Percentiles rank a stretch among this genome's conserved stretches.
Conservation (phyloP, 495 filamentous ascomycete genomes). For the Penicillium cosmopolitanum region DNA sequence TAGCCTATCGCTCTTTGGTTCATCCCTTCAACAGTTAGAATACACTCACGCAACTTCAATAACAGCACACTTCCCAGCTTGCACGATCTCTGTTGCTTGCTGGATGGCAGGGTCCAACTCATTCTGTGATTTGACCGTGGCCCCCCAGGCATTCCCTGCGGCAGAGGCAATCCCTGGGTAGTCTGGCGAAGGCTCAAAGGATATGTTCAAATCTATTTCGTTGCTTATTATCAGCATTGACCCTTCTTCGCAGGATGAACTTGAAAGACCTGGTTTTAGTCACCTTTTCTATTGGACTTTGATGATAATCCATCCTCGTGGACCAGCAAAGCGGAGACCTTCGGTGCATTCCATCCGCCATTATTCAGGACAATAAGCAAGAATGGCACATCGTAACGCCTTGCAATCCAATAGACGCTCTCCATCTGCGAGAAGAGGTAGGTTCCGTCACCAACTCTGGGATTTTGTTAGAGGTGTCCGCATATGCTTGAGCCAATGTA, state of each 20-base stretch:
- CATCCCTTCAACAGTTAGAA: background rate
- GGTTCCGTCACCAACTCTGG: slow-evolving; percentile 77
- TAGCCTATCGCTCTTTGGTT: background rate
- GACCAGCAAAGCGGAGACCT: slow-evolving; percentile 69
- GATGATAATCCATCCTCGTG: slow-evolving; percentile 63
- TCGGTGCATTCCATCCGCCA: slow-evolving; percentile 78
- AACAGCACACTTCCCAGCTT: slow-evolving; percentile 23
- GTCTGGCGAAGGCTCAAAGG: slow-evolving; percentile 77
- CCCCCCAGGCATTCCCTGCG: slow-evolving; percentile 44
- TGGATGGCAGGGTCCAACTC: slow-evolving; percentile 19
- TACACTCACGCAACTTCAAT: slow-evolving; percentile 29
- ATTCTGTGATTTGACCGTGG: slow-evolving; percentile 16
- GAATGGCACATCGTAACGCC: slow-evolving; percentile 85
- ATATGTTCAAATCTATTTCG: slow-evolving; percentile 66
- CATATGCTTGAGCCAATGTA: background rate
- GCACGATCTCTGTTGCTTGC: slow-evolving; percentile 18
- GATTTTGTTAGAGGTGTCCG: background rate
- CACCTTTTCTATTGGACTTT: slow-evolving; percentile 26
- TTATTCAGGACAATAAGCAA: slow-evolving; percentile 89
- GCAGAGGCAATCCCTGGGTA: slow-evolving; percentile 86
- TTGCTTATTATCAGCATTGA: background rate
- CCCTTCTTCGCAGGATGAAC: background rate
- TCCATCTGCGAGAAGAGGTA: slow-evolving; percentile 84
- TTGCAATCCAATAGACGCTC: slow-evolving; percentile 85
- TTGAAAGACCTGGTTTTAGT: background rate